Percentiles rank a stretch among this genome's conserved stretches.
These are phyloP conservation scores for Alternaria hordeiaustralica DNA, from an alignment of 2,329 filamentous ascomycete species.

Conservation along the genomic window DNA sequence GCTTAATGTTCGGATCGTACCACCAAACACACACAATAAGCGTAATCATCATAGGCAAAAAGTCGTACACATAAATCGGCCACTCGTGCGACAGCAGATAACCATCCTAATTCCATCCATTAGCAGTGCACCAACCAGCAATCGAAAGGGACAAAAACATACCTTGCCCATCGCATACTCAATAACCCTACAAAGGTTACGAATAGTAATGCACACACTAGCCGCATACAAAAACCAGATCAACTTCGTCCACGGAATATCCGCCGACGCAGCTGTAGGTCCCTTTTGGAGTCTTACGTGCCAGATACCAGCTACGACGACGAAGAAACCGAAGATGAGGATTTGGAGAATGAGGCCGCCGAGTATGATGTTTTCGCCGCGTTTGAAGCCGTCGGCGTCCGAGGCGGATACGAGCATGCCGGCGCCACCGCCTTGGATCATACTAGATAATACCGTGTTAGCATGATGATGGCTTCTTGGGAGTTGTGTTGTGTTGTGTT, in stretches of 20 bases:
- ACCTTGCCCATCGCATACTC: slow-evolving; percentile 52
- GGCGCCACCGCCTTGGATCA: slow-evolving; percentile 59
- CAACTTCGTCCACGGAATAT: slow-evolving; percentile 44
- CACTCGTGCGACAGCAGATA: slow-evolving; percentile 36
- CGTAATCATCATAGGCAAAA: slow-evolving; percentile 33
- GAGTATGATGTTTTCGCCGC: slow-evolving; percentile 62
- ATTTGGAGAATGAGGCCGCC: slow-evolving; percentile 65
- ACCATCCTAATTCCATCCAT: slow-evolving; percentile 22
- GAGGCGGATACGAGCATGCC: slow-evolving; percentile 48
- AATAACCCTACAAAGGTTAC: slow-evolving; percentile 56
- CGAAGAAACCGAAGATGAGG: slow-evolving; percentile 63
- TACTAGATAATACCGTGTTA: not conserved
- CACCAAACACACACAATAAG: slow-evolving; percentile 32
- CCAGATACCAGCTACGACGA: slow-evolving; percentile 58
- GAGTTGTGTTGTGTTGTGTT: not conserved
- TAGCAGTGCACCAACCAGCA: not conserved
- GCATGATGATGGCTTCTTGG: not conserved
- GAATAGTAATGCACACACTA: slow-evolving; percentile 52
- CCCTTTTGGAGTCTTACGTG: slow-evolving; percentile 52
- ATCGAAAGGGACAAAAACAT: not conserved
- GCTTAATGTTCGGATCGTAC: slow-evolving; percentile 37
- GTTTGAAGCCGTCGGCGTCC: slow-evolving; percentile 30
- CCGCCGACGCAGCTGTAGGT: slow-evolving; percentile 33
- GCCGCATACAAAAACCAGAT: slow-evolving; percentile 49
- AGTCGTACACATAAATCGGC: slow-evolving; percentile 38